A percentile compares a stretch with the other conserved stretches of the same genome.
These are phyloP conservation scores for Tilletia setariae DNA, from an alignment of 1,284 basidiomycete genomes.

Conservation along the genomic window DNA sequence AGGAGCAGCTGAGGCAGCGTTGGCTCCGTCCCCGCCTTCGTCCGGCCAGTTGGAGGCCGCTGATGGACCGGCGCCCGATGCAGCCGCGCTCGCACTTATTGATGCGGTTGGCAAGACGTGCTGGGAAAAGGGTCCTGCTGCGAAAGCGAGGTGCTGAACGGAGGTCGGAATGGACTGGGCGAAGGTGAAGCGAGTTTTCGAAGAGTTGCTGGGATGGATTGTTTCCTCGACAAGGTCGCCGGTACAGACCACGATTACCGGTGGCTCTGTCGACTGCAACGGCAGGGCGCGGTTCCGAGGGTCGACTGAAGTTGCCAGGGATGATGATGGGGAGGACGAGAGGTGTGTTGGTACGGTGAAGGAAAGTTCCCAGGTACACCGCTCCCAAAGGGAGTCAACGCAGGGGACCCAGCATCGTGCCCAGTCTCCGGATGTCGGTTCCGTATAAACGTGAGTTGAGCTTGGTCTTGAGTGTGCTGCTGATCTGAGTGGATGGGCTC, in stretches of 20 bases:
- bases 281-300: slow-evolving; percentile 24
- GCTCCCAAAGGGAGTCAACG: slow-evolving; percentile 89
- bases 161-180: slow-evolving; percentile 83
- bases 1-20: not conserved
- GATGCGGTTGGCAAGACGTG: slow-evolving; percentile 19
- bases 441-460: slow-evolving; percentile 77
- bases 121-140: slow-evolving; percentile 79
- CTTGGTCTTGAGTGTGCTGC: not conserved
- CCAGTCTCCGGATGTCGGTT: slow-evolving; percentile 79
- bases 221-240: slow-evolving; percentile 67
- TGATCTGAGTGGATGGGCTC: slow-evolving; percentile 32
- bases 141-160: slow-evolving; percentile 91
- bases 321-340: slow-evolving; percentile 55
- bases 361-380: slow-evolving; percentile 97
- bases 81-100: slow-evolving; percentile 13
- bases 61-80: slow-evolving; percentile 53
- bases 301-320: slow-evolving; percentile 59
- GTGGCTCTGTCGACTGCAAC: not conserved
- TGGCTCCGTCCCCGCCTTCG: not conserved
- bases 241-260: slow-evolving; percentile 78
- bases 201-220: slow-evolving; percentile 86
- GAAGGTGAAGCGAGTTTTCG: slow-evolving; percentile 92
- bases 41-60: not conserved
- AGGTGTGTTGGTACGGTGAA: slow-evolving; percentile 76
- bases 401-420: slow-evolving; percentile 97